Conservation (phyloP, 805 yeast species). For the Schwanniomyces polymorphus region DNA sequence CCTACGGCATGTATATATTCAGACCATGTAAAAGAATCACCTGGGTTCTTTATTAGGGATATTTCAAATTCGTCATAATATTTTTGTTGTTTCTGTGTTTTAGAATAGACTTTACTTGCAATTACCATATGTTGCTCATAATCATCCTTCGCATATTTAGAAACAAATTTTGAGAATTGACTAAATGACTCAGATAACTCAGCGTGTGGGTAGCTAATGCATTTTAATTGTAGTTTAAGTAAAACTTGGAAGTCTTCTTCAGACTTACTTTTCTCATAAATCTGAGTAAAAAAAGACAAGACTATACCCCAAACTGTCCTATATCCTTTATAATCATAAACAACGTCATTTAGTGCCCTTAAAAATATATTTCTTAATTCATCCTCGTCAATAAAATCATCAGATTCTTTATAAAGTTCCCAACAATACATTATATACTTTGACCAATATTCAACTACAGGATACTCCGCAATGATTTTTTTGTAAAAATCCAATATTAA, state of each 20-base stretch:
- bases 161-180: conserved; percentile 40
- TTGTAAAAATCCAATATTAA: conserved; percentile 13
- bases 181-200: conserved; percentile 40
- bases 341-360: conserved; percentile 20
- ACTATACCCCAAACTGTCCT: conserved; percentile 19
- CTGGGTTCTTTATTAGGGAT: conserved; percentile 13
- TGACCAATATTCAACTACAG: conserved; percentile 20
- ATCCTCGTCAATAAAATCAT: conserved; percentile 1
- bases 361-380: conserved; percentile 11
- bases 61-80: conserved; percentile 39
- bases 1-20: conserved; percentile 29
- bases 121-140: conserved; percentile 37
- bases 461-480: conserved; percentile 15
- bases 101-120: conserved; percentile 31
- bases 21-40: conserved; percentile 24
- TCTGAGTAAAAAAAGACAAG: conserved; percentile 4
- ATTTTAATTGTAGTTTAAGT: conserved; percentile 21
- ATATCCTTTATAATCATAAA: conserved; percentile 23
- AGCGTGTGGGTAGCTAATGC: conserved; percentile 42
- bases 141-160: conserved; percentile 20
- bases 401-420: conserved; percentile 1
- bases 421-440: conserved; percentile 15
- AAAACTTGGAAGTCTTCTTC: conserved; percentile 16
- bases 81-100: conserved; percentile 24
- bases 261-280: conserved; percentile 2